Evolutionary conservation across 78 protist species (phyloP).

Genomic region (Dictyostelium citrinum): DNA sequence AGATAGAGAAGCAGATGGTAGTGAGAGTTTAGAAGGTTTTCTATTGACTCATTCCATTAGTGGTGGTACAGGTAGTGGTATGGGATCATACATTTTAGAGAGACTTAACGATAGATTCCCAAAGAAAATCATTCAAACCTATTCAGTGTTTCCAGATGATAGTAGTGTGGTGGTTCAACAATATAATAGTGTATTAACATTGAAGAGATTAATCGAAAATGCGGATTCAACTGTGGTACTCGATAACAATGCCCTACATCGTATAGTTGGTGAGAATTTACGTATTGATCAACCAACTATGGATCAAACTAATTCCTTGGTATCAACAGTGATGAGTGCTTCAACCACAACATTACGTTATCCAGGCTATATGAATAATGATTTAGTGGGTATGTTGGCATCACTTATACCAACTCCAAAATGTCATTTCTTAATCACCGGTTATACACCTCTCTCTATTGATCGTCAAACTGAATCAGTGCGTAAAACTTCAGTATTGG

Average conservation of each 20-base stretch:
- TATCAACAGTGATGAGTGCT: constrained; percentile 98
- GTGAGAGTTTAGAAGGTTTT: constrained; percentile 97
- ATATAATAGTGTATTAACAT: constrained; percentile 97
- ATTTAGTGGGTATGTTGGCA: constrained; percentile 96
- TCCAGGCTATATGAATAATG: constrained; percentile 99
- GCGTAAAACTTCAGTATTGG: constrained; percentile 98
- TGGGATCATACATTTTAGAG: constrained; percentile 97
- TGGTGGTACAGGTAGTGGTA: constrained; percentile 99
- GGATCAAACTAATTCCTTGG: constrained; percentile 84
- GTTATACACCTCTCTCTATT: constrained; percentile 95
- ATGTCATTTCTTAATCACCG: constrained; percentile 99
- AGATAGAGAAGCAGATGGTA: constrained; percentile 98
- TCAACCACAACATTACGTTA: constrained; percentile 97
- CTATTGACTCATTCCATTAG: constrained; percentile 96
- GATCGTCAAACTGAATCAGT: constrained; percentile 77
- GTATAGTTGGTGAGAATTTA: constrained; percentile 94
- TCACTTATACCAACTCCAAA: constrained; percentile 99
- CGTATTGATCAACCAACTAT: constrained; percentile 89
- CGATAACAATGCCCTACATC: constrained; percentile 98
- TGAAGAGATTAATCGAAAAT: constrained; percentile 94
- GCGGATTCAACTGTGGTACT: constrained; percentile 97
- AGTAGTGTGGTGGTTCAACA: constrained; percentile 98
- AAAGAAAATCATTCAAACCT: constrained; percentile 98
- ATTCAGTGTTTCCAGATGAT: constrained; percentile 96
- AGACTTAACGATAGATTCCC: constrained; percentile 95